Conservation (phyloP, 2,329 filamentous ascomycete genomes). For the Calonectria pseudoturangicola region DNA sequence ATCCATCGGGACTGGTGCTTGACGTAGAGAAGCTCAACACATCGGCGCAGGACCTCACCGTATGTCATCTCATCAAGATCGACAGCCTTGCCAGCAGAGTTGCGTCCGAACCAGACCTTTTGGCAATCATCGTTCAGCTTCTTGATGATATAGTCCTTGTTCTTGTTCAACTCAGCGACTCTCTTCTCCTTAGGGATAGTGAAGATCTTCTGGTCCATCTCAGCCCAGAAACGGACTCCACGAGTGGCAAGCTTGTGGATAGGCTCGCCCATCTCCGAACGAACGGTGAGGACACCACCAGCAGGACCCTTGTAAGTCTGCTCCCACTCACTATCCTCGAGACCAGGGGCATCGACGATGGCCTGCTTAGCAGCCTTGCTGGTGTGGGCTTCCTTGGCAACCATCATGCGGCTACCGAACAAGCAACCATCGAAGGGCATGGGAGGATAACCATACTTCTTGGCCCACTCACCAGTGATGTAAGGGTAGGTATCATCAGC, state of each 20-base stretch:
- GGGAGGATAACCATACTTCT: slow-evolving; percentile 87
- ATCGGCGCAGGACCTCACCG: slow-evolving; percentile 87
- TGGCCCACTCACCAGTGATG: slow-evolving; percentile 92
- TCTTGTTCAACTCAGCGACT: slow-evolving; percentile 89
- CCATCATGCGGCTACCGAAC: slow-evolving; percentile 96
- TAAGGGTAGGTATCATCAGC: slow-evolving; percentile 95
- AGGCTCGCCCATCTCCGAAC: slow-evolving; percentile 99
- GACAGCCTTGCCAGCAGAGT: slow-evolving; percentile 85
- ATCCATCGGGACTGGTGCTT: slow-evolving; percentile 95
- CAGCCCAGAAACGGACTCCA: slow-evolving; percentile 96
- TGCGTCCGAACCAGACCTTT: slow-evolving; percentile 96
- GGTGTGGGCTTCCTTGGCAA: slow-evolving; percentile 92
- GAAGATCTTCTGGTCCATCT: slow-evolving; percentile 99
- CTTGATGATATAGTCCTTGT: slow-evolving; percentile 93
- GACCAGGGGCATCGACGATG: slow-evolving; percentile 88
- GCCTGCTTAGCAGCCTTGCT: slow-evolving; percentile 92
- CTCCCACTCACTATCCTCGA: slow-evolving; percentile 91
- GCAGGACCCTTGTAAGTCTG: slow-evolving; percentile 93
- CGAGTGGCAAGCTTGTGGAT: slow-evolving; percentile 99
- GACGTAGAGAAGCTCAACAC: slow-evolving; percentile 94
- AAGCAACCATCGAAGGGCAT: slow-evolving; percentile 97
- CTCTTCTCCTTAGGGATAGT: slow-evolving; percentile 96
- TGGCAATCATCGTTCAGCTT: slow-evolving; percentile 97
- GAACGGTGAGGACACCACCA: slow-evolving; percentile 95
- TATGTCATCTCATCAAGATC: slow-evolving; percentile 98